phyloP scores from a whole-genome alignment of 1,284 basidiomycete species.

The Sanghuangporus sanghuang region DNA sequence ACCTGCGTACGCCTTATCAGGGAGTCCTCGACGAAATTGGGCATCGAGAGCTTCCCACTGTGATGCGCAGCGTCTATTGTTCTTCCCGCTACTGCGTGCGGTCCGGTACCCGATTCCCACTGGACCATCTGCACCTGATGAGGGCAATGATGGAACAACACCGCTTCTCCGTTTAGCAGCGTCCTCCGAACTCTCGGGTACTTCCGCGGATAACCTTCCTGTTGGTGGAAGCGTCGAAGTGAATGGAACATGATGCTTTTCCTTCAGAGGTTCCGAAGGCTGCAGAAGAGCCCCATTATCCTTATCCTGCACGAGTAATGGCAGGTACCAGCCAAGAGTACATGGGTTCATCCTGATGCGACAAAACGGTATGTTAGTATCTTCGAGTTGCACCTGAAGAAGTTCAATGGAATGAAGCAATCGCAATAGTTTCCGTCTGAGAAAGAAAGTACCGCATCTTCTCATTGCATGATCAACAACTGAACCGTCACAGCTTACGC shows the following conservation, averaged over 20 bases:
- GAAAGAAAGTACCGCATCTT: not conserved
- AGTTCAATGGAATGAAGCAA: not conserved
- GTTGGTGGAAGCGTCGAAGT: not conserved
- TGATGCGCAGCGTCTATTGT: conserved; percentile 28
- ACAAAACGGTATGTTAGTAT: conserved; percentile 10
- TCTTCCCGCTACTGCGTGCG: not conserved
- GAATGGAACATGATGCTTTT: conserved; percentile 10
- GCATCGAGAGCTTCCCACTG: conserved; percentile 74
- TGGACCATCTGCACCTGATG: not conserved
- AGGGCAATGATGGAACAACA: conserved; percentile 6
- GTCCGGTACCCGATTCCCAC: not conserved
- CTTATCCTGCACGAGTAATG: conserved; percentile 58
- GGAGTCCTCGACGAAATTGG: conserved; percentile 83
- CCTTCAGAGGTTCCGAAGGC: conserved; percentile 41
- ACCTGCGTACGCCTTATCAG: conserved; percentile 80
- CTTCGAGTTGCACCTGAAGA: conserved; percentile 3
- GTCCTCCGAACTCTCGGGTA: conserved; percentile 3
- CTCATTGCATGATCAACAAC: not conserved
- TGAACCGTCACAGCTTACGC: not conserved
- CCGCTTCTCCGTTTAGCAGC: conserved; percentile 1
- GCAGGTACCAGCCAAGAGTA: conserved; percentile 91
- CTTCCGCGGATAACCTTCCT: not conserved
- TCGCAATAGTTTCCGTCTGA: conserved; percentile 9
- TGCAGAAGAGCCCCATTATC: conserved; percentile 61
- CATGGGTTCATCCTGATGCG: conserved; percentile 84